A percentile compares a stretch with the other conserved stretches of the same genome.
Evolutionary conservation across 2,329 filamentous ascomycete species (phyloP).

Genomic region (Fusarium sublunatum): DNA sequence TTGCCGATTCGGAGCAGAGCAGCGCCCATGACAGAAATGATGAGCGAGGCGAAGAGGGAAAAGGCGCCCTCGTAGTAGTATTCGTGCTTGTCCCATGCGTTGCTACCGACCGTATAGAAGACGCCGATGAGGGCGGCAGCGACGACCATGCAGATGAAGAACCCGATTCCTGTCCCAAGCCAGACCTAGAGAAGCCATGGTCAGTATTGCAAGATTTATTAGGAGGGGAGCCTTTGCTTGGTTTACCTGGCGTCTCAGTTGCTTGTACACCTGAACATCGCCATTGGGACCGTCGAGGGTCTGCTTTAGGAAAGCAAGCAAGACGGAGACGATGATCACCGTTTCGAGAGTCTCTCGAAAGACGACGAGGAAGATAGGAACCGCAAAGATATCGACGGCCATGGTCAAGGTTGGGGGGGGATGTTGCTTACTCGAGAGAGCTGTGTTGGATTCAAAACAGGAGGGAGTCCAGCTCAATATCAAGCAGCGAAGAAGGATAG

Average conservation of each 20-base stretch:
- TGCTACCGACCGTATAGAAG: slow-evolving; percentile 74
- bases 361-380: slow-evolving; percentile 89
- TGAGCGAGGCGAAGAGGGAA: slow-evolving; percentile 76
- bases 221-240: neutral
- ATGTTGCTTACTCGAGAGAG: neutral
- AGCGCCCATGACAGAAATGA: slow-evolving; percentile 84
- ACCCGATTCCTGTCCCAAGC: slow-evolving; percentile 71
- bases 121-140: slow-evolving; percentile 76
- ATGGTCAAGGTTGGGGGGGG: slow-evolving; percentile 51
- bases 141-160: slow-evolving; percentile 73
- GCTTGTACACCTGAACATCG: slow-evolving; percentile 73
- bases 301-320: slow-evolving; percentile 87
- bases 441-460: slow-evolving; percentile 2
- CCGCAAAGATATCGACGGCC: slow-evolving; percentile 77
- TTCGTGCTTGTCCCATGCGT: slow-evolving; percentile 76
- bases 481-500: neutral
- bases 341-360: slow-evolving; percentile 88
- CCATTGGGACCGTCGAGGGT: slow-evolving; percentile 73
- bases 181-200: slow-evolving; percentile 57
- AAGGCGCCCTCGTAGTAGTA: slow-evolving; percentile 86
- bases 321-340: slow-evolving; percentile 86
- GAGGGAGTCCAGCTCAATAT: slow-evolving; percentile 3
- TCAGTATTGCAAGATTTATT: neutral
- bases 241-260: slow-evolving; percentile 71
- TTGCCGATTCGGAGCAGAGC: slow-evolving; percentile 85